Evolutionary conservation across 495 filamentous ascomycete genomes (phyloP), one percentile per base, ranked within the genome.

Genomic region (Xylaria acuta): DNA sequence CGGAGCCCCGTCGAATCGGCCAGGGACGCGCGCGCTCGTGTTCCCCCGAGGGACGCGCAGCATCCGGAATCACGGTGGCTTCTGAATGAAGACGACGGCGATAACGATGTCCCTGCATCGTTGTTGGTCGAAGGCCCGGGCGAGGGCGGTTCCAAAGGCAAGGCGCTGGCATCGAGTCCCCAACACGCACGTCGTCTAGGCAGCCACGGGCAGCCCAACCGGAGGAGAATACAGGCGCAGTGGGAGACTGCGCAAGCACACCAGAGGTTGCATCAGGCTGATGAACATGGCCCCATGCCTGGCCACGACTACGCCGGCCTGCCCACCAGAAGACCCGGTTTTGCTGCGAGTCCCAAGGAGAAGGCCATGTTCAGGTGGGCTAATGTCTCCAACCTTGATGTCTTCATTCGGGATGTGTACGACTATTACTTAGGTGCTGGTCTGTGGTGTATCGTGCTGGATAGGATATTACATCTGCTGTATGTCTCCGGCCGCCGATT

Each of bases 311-410:
- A 75, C 45, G 34, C 72, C 65, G 74, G 60, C 22, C 41, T 69
- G 16, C 54, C 73, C 34, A 53, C 53, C 25, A 76, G 67, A 51
- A 75, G 66, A 73, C 74, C 64, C 65, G 84, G 63, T 73, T 91
- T 78, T 80, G 82, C 64, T 73, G 89, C 75, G 80, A 89, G 91
- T 76, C 91, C 92, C 16, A 92, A 91, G 81, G 90, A 94, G 75
- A 93, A 90, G 80, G 95, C 96, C 4, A 91, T 97, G 87, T 98
- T 95, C 92, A 91, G 91, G 78, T 99, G 96, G 94, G 92, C 93
- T 69, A 98, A 97, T 77, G 93, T 97, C 40, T 88, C 90, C 56
- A 96, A 98, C 77, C 83, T 99, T 70, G 96, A 99, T 79, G 92
- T 90, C 71, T 98, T 98, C 79, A 87, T 99, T 58, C 86, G 88